Evolutionary conservation across 2,329 filamentous ascomycete genomes (phyloP).

Genomic region (Harringtonia lauricola): DNA sequence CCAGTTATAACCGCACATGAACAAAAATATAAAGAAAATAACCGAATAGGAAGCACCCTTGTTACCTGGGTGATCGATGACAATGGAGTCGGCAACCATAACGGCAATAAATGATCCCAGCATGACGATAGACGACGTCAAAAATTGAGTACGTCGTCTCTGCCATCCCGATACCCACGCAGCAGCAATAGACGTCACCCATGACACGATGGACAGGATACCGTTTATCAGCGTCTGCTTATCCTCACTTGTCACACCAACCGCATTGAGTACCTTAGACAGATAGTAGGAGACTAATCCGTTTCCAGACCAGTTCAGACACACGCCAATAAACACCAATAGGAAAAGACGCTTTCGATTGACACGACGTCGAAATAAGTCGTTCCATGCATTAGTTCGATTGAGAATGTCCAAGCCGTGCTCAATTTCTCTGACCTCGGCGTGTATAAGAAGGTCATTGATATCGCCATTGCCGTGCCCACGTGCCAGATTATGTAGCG

Average conservation of each 20-base stretch:
- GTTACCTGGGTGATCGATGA: background rate
- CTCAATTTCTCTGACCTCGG: constrained; percentile 40
- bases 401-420: constrained; percentile 19
- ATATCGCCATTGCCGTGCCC: constrained; percentile 26
- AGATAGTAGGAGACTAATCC: constrained; percentile 8
- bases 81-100: background rate
- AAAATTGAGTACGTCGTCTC: constrained; percentile 21
- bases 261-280: constrained; percentile 9
- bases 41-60: background rate
- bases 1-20: background rate
- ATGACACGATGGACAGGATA: constrained; percentile 16
- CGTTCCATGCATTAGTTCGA: constrained; percentile 21
- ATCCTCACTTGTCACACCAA: constrained; percentile 10
- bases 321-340: constrained; percentile 22
- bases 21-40: background rate
- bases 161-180: background rate
- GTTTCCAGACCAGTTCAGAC: constrained; percentile 15
- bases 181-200: background rate
- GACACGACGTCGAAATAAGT: constrained; percentile 20
- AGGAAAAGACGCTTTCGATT: constrained; percentile 7
- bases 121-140: constrained; percentile 25
- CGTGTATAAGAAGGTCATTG: constrained; percentile 41
- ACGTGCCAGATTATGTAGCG: constrained; percentile 27
- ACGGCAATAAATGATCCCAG: background rate
- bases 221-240: constrained; percentile 6